phyloP scores from a whole-genome alignment of 2,329 filamentous ascomycete genomes.

The Fusarium paranaense region DNA sequence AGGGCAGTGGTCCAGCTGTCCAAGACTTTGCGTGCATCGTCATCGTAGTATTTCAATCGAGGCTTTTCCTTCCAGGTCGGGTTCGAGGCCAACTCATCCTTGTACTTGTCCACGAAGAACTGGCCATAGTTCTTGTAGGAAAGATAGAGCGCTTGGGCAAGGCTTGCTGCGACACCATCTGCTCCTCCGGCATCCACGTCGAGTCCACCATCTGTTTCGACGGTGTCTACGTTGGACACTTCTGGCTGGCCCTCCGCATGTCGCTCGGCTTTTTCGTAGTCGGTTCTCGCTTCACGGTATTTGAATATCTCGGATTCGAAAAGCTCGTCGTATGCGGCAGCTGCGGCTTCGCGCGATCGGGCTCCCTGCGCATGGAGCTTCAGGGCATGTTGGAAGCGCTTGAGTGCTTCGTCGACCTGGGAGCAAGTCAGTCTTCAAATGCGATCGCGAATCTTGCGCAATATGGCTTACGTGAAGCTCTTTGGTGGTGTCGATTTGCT shows the following conservation, averaged over 20 bases:
- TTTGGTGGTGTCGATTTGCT: slow-evolving; percentile 94
- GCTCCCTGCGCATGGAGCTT: slow-evolving; percentile 92
- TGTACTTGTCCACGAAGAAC: slow-evolving; percentile 79
- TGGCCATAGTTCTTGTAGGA: slow-evolving; percentile 97
- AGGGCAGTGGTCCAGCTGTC: slow-evolving; percentile 69
- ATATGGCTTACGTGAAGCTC: slow-evolving; percentile 76
- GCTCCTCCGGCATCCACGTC: slow-evolving; percentile 70
- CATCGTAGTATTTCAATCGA: slow-evolving; percentile 45
- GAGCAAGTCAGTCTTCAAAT: slow-evolving; percentile 2
- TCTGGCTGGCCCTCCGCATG: slow-evolving; percentile 62
- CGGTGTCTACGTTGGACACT: slow-evolving; percentile 56
- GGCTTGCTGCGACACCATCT: slow-evolving; percentile 81
- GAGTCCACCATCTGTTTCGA: slow-evolving; percentile 58
- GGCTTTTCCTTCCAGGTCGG: slow-evolving; percentile 57
- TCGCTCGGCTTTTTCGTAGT: slow-evolving; percentile 79
- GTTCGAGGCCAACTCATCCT: slow-evolving; percentile 57
- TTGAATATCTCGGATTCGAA: slow-evolving; percentile 95
- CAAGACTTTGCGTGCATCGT: slow-evolving; percentile 59
- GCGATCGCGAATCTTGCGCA: not conserved
- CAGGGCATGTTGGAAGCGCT: slow-evolving; percentile 90
- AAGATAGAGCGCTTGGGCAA: slow-evolving; percentile 91
- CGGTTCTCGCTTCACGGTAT: slow-evolving; percentile 87
- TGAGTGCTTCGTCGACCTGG: slow-evolving; percentile 92
- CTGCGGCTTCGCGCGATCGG: slow-evolving; percentile 78
- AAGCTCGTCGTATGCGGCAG: slow-evolving; percentile 83